Evolutionary conservation across 495 filamentous ascomycete genomes (phyloP), one percentile per base, ranked within the genome.

Genomic region (Aspergillus campestris): DNA sequence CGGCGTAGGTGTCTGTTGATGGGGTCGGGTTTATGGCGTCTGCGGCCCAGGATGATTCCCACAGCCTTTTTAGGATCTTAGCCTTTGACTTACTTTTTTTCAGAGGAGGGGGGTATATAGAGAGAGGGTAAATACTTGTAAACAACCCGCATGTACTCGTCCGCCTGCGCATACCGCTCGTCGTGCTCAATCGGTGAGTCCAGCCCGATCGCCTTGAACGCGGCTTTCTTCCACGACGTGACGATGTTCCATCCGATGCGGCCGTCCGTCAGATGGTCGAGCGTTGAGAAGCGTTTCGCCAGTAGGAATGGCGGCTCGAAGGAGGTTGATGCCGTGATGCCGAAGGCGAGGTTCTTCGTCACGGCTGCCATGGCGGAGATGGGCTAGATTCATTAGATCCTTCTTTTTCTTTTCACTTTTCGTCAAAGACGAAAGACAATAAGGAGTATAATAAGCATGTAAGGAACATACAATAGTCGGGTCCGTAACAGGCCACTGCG

Each of bases 241-340:
- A 83, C 78, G 32, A 84, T 81, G 45, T 83, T 84, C 81, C 79
- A 83, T 0, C 73, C 80, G 33, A 83, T 60, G 4, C 79, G 66
- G 0, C 78, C 80, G 1, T 73, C 62, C 0, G 77, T 82, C 13
- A 81, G 61, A 52, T 84, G 79, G 43, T 83, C 79, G n/a, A 84
- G 51, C 1, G 78, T 81, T 0, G 79, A 82, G 40, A 79, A 79
- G 11, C 75, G 67, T 47, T 75, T 74, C 4, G 79, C 79, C 1
- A 82, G 64, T 6, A 77, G 59, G 49, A 73, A 83, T 3, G 79
- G 78, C 7, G 70, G 69, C 44, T 79, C 76, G 41, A 77, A 83
- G 0, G 75, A 72, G n/a, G 78, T 80, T 1, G 73, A 76, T 0
- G 67, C 58, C 0, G 72, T 74, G 35, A 74, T 66, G 3, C 60